phyloP scores from a whole-genome alignment of 495 filamentous ascomycete species.

The Aspergillus conjunctus region DNA sequence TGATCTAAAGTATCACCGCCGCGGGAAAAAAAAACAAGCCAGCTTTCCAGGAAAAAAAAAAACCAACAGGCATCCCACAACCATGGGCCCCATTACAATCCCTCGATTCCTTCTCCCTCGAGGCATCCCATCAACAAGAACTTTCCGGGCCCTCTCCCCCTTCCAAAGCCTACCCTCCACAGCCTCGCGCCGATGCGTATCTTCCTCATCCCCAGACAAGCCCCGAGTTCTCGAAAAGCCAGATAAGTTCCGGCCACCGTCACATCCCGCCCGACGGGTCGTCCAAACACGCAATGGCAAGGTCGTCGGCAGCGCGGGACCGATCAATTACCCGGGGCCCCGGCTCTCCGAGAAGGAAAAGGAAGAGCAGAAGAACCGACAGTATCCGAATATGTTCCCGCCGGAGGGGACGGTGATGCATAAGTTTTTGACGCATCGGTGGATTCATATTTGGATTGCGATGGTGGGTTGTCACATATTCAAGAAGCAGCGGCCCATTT shows the following conservation, averaged over 20 bases:
- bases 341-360: slow-evolving; percentile 58
- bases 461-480: slow-evolving; percentile 55
- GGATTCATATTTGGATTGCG: slow-evolving; percentile 76
- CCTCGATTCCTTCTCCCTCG: slow-evolving; percentile 47
- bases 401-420: slow-evolving; percentile 71
- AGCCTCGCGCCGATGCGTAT: slow-evolving; percentile 31
- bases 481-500: too few species aligned
- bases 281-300: slow-evolving; percentile 35
- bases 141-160: slow-evolving; percentile 30
- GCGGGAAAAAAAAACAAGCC: not conserved
- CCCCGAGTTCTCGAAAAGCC: slow-evolving; percentile 73
- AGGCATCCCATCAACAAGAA: slow-evolving; percentile 37
- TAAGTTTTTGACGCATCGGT: slow-evolving; percentile 71
- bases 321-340: slow-evolving; percentile 69
- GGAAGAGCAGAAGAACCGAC: slow-evolving; percentile 59
- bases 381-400: slow-evolving; percentile 83
- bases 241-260: slow-evolving; percentile 81
- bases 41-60: slow-evolving; percentile 5
- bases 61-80: not conserved
- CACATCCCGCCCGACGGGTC: slow-evolving; percentile 67
- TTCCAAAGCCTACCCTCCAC: slow-evolving; percentile 20
- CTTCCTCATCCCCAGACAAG: slow-evolving; percentile 39
- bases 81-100: slow-evolving; percentile 34
- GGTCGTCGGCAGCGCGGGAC: slow-evolving; percentile 33
- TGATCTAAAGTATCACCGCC: slow-evolving; percentile 6